These are phyloP conservation scores for Colletotrichum liaoningense DNA, from an alignment of 2,329 filamentous ascomycete species.

Conservation along the genomic window DNA sequence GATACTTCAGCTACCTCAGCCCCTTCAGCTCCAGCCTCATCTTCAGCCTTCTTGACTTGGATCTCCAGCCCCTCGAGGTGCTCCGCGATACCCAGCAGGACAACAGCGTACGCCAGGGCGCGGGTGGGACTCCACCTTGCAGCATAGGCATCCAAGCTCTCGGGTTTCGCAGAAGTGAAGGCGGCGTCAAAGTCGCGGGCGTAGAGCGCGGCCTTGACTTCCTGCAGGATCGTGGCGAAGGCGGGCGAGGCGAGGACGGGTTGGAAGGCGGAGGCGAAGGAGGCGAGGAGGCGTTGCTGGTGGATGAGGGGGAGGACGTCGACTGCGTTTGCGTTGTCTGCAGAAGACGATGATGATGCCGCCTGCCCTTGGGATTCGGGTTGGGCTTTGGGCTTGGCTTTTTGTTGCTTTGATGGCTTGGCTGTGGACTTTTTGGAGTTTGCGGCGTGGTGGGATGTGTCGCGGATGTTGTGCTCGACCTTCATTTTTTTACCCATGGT, in stretches of 20 bases:
- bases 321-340: background rate
- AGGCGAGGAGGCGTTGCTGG: conserved; percentile 78
- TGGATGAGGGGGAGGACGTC: conserved; percentile 3
- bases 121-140: conserved; percentile 91
- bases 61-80: conserved; percentile 46
- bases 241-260: conserved; percentile 56
- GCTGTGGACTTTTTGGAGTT: background rate
- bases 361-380: background rate
- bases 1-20: background rate
- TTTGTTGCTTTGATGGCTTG: conserved; percentile 7
- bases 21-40: background rate
- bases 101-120: conserved; percentile 80
- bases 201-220: conserved; percentile 87
- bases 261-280: conserved; percentile 76
- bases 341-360: background rate
- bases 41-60: background rate
- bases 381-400: background rate
- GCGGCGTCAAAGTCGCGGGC: conserved; percentile 85
- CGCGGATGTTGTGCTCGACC: conserved; percentile 13
- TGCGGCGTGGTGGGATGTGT: conserved; percentile 1
- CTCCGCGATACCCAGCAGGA: conserved; percentile 55
- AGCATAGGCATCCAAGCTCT: conserved; percentile 84
- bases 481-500: conserved; percentile 27
- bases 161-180: conserved; percentile 68
- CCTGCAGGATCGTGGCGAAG: conserved; percentile 74